A percentile compares a stretch with the other conserved stretches of the same genome.
These are phyloP conservation scores for Grosmannia huntii DNA, from an alignment of 2,329 filamentous ascomycete species.

Conservation along the genomic window DNA sequence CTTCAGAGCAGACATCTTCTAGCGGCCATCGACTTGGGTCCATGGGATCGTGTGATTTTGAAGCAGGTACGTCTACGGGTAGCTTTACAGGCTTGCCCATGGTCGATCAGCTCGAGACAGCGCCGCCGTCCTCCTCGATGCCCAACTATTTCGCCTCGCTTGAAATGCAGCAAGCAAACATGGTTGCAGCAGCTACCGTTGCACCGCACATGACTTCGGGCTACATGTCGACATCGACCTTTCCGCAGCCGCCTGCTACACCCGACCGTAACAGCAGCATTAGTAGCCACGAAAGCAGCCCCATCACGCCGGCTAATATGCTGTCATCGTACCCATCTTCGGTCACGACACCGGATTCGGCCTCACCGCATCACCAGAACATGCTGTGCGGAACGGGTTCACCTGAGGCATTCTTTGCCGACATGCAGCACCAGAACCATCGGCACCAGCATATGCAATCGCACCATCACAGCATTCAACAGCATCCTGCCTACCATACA, in stretches of 20 bases:
- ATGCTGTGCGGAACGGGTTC: conserved; percentile 6
- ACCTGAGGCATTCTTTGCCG: conserved; percentile 7
- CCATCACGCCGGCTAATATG: conserved; percentile 59
- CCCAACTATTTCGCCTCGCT: conserved; percentile 6
- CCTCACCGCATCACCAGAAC: neutral
- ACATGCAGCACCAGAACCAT: neutral
- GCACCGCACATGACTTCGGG: conserved; percentile 1
- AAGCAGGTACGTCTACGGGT: neutral
- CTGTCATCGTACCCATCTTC: conserved; percentile 74
- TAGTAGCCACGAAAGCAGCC: conserved; percentile 6
- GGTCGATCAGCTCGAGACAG: conserved; percentile 19
- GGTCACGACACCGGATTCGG: conserved; percentile 39
- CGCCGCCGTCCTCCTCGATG: conserved; percentile 18
- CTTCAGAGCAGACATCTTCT: conserved; percentile 29
- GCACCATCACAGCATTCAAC: neutral
- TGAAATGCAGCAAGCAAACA: conserved; percentile 2
- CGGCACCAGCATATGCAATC: neutral
- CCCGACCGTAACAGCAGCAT: conserved; percentile 11
- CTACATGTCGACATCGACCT: conserved; percentile 2
- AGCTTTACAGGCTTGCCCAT: conserved; percentile 17
- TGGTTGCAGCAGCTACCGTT: neutral
- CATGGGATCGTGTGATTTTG: conserved; percentile 23
- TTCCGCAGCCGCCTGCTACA: conserved; percentile 7
- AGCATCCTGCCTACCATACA: conserved; percentile 32
- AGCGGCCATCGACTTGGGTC: conserved; percentile 16